Percentiles rank a stretch among this genome's conserved stretches.
These are phyloP conservation scores for Lophiostoma macrostomum DNA, from an alignment of 495 filamentous ascomycete species.

Conservation along the genomic window DNA sequence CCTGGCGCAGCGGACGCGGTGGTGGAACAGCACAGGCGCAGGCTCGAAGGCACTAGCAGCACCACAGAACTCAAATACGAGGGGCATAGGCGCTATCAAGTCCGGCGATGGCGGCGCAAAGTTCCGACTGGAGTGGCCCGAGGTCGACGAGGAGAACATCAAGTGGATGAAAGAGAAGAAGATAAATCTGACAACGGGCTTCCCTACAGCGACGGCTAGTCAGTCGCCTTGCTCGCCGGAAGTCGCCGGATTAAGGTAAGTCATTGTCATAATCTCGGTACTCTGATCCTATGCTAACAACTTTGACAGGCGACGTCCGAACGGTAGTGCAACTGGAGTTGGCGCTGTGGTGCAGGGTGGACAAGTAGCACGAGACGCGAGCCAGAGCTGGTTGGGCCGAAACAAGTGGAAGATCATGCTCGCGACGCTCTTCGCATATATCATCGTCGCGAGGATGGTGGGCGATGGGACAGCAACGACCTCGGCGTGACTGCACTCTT, in stretches of 20 bases:
- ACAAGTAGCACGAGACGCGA: conserved; percentile 68
- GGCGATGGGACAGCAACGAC: conserved; percentile 46
- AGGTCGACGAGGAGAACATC: conserved; percentile 88
- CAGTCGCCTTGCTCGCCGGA: conserved; percentile 53
- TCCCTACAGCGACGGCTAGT: conserved; percentile 41
- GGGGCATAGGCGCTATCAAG: conserved; percentile 64
- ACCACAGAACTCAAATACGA: conserved; percentile 16
- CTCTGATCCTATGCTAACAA: too few species aligned
- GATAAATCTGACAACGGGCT: conserved; percentile 74
- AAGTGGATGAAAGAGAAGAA: conserved; percentile 82
- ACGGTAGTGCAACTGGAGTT: conserved; percentile 64
- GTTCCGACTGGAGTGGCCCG: conserved; percentile 86
- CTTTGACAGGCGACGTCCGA: conserved; percentile 63
- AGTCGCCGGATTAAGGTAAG: conserved; percentile 63
- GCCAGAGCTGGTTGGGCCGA: conserved; percentile 73
- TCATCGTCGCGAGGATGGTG: conserved; percentile 70
- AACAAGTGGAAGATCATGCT: conserved; percentile 72
- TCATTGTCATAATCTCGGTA: too few species aligned
- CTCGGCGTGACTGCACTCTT: not conserved
- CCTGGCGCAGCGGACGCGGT: conserved; percentile 73
- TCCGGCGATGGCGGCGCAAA: conserved; percentile 90
- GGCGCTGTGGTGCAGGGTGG: conserved; percentile 78
- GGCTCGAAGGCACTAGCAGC: conserved; percentile 56
- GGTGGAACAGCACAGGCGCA: conserved; percentile 97
- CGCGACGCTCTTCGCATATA: conserved; percentile 69